Evolutionary conservation across 257 asterid species (phyloP).

Genomic region (Solanum paucissectum): DNA sequence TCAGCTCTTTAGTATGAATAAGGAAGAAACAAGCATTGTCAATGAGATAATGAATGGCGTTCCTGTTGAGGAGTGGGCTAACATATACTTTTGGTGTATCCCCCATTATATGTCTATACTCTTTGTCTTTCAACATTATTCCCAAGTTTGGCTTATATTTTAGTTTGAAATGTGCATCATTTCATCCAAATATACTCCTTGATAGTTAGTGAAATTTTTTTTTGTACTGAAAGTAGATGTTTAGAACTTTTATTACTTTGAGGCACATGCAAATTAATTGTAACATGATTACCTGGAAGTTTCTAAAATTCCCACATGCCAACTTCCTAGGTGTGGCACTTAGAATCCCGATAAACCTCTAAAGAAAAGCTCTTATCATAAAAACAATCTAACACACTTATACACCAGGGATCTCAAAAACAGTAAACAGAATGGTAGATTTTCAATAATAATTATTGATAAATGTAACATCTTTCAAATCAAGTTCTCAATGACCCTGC

Average conservation of each 20-base stretch:
- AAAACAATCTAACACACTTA: neutral
- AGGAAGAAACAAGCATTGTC: neutral
- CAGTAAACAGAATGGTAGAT: neutral
- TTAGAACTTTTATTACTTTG: neutral
- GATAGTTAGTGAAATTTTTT: neutral
- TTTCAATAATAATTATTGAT: neutral
- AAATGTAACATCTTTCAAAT: neutral
- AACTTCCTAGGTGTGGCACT: neutral
- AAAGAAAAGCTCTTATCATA: neutral
- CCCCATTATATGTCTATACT: neutral
- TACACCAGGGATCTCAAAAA: neutral
- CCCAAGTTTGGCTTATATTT: neutral
- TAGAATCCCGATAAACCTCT: neutral
- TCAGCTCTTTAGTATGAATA: neutral
- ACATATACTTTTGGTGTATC: neutral
- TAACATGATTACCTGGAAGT: neutral
- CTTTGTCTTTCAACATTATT: neutral
- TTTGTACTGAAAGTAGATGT: neutral
- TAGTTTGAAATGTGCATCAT: neutral
- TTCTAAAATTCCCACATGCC: neutral
- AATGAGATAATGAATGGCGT: neutral
- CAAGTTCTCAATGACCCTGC: neutral
- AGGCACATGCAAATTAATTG: neutral
- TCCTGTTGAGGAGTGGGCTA: neutral
- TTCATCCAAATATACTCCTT: neutral